Evolutionary conservation across 1,139 yeast species (phyloP).

Genomic region (Candida tropicalis): DNA sequence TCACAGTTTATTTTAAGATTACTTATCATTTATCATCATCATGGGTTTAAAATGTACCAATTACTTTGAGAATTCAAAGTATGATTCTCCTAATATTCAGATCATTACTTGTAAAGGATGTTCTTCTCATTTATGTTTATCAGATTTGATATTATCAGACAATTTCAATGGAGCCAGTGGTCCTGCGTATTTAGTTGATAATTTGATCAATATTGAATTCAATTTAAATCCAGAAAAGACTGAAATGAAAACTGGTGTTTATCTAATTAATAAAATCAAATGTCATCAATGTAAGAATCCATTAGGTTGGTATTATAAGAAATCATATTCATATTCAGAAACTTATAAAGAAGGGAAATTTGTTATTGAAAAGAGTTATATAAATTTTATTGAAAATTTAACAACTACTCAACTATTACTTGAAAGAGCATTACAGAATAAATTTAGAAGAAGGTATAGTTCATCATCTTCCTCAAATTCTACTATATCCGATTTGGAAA

Average conservation of each 20-base stretch:
- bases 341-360: constrained; percentile 77
- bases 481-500: constrained; percentile 7
- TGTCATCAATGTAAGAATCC: constrained; percentile 67
- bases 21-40: not conserved
- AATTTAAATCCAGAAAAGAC: constrained; percentile 37
- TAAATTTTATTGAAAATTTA: constrained; percentile 28
- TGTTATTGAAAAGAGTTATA: constrained; percentile 58
- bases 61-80: constrained; percentile 38
- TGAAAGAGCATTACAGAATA: constrained; percentile 32
- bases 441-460: constrained; percentile 28
- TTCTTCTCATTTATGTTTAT: constrained; percentile 54
- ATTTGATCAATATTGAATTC: constrained; percentile 44
- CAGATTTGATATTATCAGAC: constrained; percentile 49
- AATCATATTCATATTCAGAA: constrained; percentile 56
- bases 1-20: too few species aligned
- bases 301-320: constrained; percentile 81
- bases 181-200: constrained; percentile 54
- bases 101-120: constrained; percentile 55
- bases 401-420: constrained; percentile 28
- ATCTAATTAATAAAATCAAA: constrained; percentile 60
- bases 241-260: constrained; percentile 71
- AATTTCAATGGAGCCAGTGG: constrained; percentile 56
- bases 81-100: constrained; percentile 38
- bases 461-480: constrained; percentile 14
- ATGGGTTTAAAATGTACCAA: constrained; percentile 45